Evolutionary conservation across 2,329 filamentous ascomycete species (phyloP).

Genomic region (Xylaria sp.): DNA sequence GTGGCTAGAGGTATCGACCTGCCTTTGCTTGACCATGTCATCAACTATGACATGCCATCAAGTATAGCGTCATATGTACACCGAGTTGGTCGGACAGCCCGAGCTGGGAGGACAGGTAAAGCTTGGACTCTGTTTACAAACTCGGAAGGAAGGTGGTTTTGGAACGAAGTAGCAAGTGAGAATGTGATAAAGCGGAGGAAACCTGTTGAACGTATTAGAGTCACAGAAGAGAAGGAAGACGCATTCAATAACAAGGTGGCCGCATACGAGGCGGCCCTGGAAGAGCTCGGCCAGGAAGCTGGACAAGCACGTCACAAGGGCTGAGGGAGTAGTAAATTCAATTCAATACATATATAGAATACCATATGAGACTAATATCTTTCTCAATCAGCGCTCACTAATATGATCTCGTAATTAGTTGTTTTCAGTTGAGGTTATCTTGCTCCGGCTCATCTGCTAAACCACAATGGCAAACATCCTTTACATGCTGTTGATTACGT

Average conservation of each 20-base stretch:
- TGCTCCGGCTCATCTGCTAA: too few species aligned
- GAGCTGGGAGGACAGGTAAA: slow-evolving; percentile 77
- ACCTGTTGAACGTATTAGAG: slow-evolving; percentile 59
- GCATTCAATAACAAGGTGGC: slow-evolving; percentile 61
- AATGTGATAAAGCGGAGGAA: slow-evolving; percentile 52
- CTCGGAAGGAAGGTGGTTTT: slow-evolving; percentile 90
- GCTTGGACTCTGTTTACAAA: slow-evolving; percentile 90
- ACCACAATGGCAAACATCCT: too few species aligned
- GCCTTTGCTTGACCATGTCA: slow-evolving; percentile 79
- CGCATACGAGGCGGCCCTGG: slow-evolving; percentile 66
- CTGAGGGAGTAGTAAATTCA: slow-evolving; percentile 65
- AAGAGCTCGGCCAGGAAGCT: slow-evolving; percentile 71
- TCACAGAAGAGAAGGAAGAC: slow-evolving; percentile 52
- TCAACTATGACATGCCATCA: slow-evolving; percentile 92
- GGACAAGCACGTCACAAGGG: slow-evolving; percentile 39
- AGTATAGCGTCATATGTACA: slow-evolving; percentile 88
- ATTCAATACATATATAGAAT: slow-evolving; percentile 52
- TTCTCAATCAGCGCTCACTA: not conserved
- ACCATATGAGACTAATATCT: not conserved
- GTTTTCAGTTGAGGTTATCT: not conserved
- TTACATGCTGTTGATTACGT: too few species aligned
- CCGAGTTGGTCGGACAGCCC: slow-evolving; percentile 88
- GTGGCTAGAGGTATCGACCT: slow-evolving; percentile 91
- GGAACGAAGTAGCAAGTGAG: slow-evolving; percentile 76
- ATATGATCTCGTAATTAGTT: not conserved